Evolutionary conservation across 495 filamentous ascomycete genomes (phyloP).

Genomic region (Daldinia caldariorum): DNA sequence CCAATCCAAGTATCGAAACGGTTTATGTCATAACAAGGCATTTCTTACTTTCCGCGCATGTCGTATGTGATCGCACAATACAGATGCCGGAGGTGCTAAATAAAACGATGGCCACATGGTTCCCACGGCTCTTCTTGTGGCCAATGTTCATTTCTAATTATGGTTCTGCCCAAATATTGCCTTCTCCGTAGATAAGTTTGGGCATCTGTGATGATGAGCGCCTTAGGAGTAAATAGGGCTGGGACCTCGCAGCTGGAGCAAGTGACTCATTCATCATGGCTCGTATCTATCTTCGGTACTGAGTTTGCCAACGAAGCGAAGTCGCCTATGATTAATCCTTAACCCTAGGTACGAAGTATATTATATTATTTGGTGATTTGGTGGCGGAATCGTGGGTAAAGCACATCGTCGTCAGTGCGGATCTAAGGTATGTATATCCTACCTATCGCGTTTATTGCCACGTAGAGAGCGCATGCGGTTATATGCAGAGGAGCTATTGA

Average conservation of each 20-base stretch:
- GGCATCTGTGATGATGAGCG: slow-evolving; percentile 10
- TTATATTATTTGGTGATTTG: slow-evolving; percentile 3
- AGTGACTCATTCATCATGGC: slow-evolving; percentile 10
- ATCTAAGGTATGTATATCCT: slow-evolving; percentile 1
- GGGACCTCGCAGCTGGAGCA: background rate
- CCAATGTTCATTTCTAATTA: slow-evolving; percentile 1
- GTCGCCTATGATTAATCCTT: background rate
- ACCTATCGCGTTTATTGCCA: slow-evolving; percentile 4
- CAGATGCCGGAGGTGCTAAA: background rate
- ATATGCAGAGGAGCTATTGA: slow-evolving; percentile 2
- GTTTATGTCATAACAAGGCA: background rate
- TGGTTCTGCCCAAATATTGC: background rate
- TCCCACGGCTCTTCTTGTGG: background rate
- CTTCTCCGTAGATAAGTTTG: background rate
- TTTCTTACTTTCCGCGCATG: background rate
- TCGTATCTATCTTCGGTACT: background rate
- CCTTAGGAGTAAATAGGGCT: slow-evolving; percentile 5
- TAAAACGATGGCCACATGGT: slow-evolving; percentile 2
- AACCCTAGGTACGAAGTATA: background rate
- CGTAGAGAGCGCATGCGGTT: slow-evolving; percentile 1
- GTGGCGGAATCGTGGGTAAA: slow-evolving; percentile 2
- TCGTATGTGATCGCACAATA: background rate
- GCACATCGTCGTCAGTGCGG: background rate
- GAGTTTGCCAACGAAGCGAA: slow-evolving; percentile 4
- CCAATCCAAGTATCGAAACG: background rate